Evolutionary conservation across 2,329 filamentous ascomycete genomes (phyloP).

Genomic region (Aureobasidium sp.): DNA sequence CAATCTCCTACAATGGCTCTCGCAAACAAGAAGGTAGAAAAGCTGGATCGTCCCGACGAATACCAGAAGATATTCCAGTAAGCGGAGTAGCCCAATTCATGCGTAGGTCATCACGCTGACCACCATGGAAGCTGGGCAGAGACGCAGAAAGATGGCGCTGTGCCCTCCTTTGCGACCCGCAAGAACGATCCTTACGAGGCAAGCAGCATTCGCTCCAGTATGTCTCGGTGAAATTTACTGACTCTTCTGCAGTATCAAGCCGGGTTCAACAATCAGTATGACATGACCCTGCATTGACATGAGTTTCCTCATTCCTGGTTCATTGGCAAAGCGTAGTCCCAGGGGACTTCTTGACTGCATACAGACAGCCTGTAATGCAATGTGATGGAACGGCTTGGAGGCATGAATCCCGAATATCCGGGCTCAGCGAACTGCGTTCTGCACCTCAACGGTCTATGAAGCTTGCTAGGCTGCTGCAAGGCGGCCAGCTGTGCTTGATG

Average conservation of each 20-base stretch:
- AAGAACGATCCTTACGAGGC: constrained; percentile 50
- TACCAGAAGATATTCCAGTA: constrained; percentile 21
- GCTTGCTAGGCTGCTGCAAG: constrained; percentile 1
- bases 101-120: constrained; percentile 1
- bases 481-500: not conserved
- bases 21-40: constrained; percentile 8
- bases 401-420: not conserved
- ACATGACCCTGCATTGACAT: constrained; percentile 14
- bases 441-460: not conserved
- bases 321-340: constrained; percentile 5
- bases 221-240: constrained; percentile 6
- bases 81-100: not conserved
- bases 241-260: constrained; percentile 42
- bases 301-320: not conserved
- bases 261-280: constrained; percentile 48
- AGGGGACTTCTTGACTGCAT: not conserved
- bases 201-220: constrained; percentile 18
- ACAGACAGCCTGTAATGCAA: not conserved
- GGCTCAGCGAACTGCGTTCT: not conserved
- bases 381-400: not conserved
- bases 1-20: not conserved
- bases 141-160: constrained; percentile 50
- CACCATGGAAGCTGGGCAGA: constrained; percentile 42
- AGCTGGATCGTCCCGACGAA: constrained; percentile 16
- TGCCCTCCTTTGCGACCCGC: constrained; percentile 48